Conservation (phyloP, 306 rosid genomes). For the Luffa acutangula region DNA sequence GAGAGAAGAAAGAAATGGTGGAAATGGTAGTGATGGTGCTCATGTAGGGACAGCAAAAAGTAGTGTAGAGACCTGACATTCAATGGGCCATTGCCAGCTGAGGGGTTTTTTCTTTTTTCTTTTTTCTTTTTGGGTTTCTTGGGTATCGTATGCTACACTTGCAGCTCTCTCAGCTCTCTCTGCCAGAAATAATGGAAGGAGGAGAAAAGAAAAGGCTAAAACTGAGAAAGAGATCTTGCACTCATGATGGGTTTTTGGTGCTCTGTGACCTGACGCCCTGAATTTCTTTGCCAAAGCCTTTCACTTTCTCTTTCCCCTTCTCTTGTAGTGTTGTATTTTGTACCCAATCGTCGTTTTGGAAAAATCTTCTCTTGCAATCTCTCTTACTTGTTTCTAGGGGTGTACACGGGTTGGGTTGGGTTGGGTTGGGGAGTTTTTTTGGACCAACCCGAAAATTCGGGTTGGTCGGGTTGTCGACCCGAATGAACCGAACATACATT, state of each 20-base stretch:
- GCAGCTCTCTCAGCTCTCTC: neutral
- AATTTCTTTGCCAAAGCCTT: neutral
- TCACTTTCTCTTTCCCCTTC: neutral
- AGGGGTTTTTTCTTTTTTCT: neutral
- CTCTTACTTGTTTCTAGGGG: neutral
- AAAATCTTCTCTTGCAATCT: neutral
- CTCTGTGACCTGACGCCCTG: neutral
- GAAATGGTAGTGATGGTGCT: conserved; percentile 11
- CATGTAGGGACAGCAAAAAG: conserved; percentile 29
- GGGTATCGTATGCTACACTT: neutral
- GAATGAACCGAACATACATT: too few species aligned
- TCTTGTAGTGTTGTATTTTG: neutral
- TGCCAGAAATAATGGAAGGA: neutral
- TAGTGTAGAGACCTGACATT: conserved; percentile 38
- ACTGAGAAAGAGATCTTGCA: neutral
- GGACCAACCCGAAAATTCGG: too few species aligned
- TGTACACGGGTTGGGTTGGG: too few species aligned
- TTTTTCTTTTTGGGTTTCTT: neutral
- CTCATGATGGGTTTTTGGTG: neutral
- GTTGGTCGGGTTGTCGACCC: too few species aligned
- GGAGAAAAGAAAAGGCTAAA: neutral
- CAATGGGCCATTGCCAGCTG: conserved; percentile 64
- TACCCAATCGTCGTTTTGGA: neutral
- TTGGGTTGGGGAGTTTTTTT: too few species aligned
- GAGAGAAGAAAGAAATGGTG: conserved; percentile 13